Conservation (phyloP, 2,329 filamentous ascomycete species). For the Exophiala xenobiotica region DNA sequence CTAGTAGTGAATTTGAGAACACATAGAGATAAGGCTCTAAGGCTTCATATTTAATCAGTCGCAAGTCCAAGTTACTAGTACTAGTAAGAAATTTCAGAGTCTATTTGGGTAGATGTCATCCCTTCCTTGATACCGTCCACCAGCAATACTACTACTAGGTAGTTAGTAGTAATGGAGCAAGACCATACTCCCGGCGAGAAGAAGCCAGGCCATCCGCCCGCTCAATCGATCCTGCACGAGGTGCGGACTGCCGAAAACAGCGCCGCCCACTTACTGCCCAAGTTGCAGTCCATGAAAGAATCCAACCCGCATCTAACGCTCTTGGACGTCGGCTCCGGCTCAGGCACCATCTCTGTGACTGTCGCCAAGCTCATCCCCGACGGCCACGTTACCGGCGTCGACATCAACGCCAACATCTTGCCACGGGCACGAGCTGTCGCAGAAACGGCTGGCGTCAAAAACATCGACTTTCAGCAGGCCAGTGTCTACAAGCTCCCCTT, state of each 20-base stretch:
- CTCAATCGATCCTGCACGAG: slow-evolving; percentile 6
- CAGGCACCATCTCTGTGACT: slow-evolving; percentile 51
- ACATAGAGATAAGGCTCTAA: too few relatives aligned
- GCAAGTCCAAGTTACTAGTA: too few relatives aligned
- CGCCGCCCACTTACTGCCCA: slow-evolving; percentile 40
- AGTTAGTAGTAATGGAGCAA: too few relatives aligned
- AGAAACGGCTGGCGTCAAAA: slow-evolving; percentile 33
- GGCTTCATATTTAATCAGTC: too few relatives aligned
- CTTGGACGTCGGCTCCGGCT: slow-evolving; percentile 51
- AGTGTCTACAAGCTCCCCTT: slow-evolving; percentile 43
- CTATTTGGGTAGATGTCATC: too few relatives aligned
- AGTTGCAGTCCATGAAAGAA: slow-evolving; percentile 32
- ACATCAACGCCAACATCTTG: slow-evolving; percentile 39
- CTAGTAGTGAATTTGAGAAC: too few relatives aligned
- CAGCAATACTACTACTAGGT: too few relatives aligned
- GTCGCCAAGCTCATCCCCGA: slow-evolving; percentile 43
- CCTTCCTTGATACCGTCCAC: too few relatives aligned
- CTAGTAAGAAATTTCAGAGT: too few relatives aligned
- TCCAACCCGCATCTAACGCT: slow-evolving; percentile 38
- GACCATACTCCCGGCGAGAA: too few relatives aligned
- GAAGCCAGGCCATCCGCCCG: too few relatives aligned
- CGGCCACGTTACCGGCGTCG: slow-evolving; percentile 44
- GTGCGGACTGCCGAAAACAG: slow-evolving; percentile 36
- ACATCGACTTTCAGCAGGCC: slow-evolving; percentile 36
- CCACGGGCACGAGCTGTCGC: slow-evolving; percentile 32